phyloP scores from a whole-genome alignment of 768 basidiomycete species.

The Serendipita sp. region DNA sequence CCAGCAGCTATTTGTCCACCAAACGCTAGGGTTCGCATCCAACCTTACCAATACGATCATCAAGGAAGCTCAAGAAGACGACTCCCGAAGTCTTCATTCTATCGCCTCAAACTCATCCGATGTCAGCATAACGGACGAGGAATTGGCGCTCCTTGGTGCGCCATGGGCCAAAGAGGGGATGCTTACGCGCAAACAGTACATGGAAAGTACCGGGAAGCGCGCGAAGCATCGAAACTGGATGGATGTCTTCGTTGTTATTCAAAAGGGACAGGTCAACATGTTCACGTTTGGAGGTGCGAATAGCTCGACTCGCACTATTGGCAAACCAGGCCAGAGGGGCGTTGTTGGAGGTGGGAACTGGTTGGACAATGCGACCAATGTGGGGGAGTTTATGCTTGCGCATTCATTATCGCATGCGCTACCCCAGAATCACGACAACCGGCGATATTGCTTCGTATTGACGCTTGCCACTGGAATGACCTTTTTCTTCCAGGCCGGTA shows the following conservation, averaged over 20 bases:
- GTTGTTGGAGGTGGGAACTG: constrained; percentile 90
- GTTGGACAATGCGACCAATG: constrained; percentile 76
- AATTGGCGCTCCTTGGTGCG: constrained; percentile 83
- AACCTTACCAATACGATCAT: constrained; percentile 96
- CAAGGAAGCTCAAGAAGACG: constrained; percentile 83
- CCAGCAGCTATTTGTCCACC: constrained; percentile 55
- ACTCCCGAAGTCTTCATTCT: constrained; percentile 53
- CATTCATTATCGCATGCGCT: constrained; percentile 80
- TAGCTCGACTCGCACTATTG: constrained; percentile 2
- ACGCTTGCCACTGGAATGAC: constrained; percentile 77
- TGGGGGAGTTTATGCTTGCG: constrained; percentile 69
- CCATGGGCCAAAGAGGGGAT: constrained; percentile 99
- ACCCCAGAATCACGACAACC: constrained; percentile 83
- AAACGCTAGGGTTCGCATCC: constrained; percentile 90
- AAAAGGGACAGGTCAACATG: constrained; percentile 89
- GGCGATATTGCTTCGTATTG: constrained; percentile 86
- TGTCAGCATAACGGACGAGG: constrained; percentile 86
- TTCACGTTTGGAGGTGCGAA: constrained; percentile 73
- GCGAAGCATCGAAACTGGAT: constrained; percentile 85
- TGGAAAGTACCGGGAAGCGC: constrained; percentile 70
- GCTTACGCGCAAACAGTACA: constrained; percentile 87
- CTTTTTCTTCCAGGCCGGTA: constrained; percentile 98
- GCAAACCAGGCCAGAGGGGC: constrained; percentile 35
- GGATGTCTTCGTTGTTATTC: constrained; percentile 91
- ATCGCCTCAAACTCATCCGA: constrained; percentile 49